Evolutionary conservation across 306 rosid genomes (phyloP), one percentile per base, ranked within the genome.

Genomic region (Cajanus cajan): DNA sequence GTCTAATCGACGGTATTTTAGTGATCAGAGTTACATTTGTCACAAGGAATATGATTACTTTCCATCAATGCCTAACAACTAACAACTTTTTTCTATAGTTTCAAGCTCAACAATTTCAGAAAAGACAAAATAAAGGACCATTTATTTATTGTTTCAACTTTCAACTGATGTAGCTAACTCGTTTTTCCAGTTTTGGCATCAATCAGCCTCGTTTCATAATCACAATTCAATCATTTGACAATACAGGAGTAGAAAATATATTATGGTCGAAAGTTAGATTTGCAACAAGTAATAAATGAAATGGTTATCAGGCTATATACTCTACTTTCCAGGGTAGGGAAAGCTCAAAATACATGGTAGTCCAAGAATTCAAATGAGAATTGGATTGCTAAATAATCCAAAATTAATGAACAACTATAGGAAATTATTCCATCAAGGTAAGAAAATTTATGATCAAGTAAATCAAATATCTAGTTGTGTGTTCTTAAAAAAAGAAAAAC

Each of bases 391-490:
- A 77, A 74, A 64, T 83, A 22, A 65, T 81, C 64, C 71, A 80
- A n/a, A 59, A 16, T 81, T 80, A 73, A 77, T 71, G 69, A 58
- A 86, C 74, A 76, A 63, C 75, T 73, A 69, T 72, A 66, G 73
- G 69, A 77, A 84, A 79, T 85, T 80, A 87, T 88, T 88, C 82
- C 79, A 77, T 78, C 70, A 82, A 66, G 86, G 40, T 78, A 72
- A 52, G 78, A 82, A 87, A 54, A 77, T 13, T 67, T 80, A 84
- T 71, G 71, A 79, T 76, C 73, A 71, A 74, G 57, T 78, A 73
- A 85, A 68, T 78, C 87, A 80, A 73, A 77, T 76, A 81, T 81
- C 87, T 83, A 87, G 40, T 76, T 69, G 79, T 85, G 90, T 90
- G 77, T 89, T 75, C 84, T 74, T 78, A 8, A 37, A 39, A 62